phyloP scores from a whole-genome alignment of 768 basidiomycete species.

The Lentinula boryana region DNA sequence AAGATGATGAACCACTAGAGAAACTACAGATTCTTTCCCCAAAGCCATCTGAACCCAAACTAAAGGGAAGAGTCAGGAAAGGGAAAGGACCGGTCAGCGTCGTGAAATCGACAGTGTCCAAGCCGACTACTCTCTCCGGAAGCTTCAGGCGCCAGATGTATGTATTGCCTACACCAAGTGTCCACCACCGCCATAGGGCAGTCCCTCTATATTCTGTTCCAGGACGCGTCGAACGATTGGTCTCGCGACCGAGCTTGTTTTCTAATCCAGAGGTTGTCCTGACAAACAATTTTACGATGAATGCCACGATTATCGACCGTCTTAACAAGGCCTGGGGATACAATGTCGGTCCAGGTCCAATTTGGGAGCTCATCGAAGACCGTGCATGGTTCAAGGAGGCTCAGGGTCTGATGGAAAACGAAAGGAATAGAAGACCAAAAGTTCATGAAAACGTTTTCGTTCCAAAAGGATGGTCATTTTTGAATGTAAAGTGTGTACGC shows the following conservation, averaged over 20 bases:
- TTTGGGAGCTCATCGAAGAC: conserved; percentile 79
- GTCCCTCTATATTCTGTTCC: conserved; percentile 49
- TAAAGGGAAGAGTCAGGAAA: conserved; percentile 24
- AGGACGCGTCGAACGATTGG: conserved; percentile 58
- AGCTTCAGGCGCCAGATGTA: conserved; percentile 47
- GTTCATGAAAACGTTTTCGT: conserved; percentile 45
- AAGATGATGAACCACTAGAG: conserved; percentile 10
- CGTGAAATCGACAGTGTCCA: conserved; percentile 9
- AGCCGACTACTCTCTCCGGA: conserved; percentile 25
- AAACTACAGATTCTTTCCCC: neutral
- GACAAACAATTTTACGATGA: conserved; percentile 55
- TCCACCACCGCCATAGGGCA: conserved; percentile 71
- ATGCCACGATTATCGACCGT: conserved; percentile 42
- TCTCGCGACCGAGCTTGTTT: conserved; percentile 45
- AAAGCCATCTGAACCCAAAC: conserved; percentile 12
- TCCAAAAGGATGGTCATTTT: conserved; percentile 36
- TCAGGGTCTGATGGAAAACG: conserved; percentile 28
- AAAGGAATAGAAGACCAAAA: conserved; percentile 50
- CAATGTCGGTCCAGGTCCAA: conserved; percentile 68
- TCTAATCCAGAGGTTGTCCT: conserved; percentile 28
- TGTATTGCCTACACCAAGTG: conserved; percentile 54
- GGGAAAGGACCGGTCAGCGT: conserved; percentile 11
- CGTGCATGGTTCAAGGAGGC: conserved; percentile 74
- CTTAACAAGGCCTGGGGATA: conserved; percentile 67
- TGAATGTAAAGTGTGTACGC: conserved; percentile 42